These are phyloP conservation scores for Rhodocollybia butyracea DNA, from an alignment of 768 basidiomycete genomes.

Conservation along the genomic window DNA sequence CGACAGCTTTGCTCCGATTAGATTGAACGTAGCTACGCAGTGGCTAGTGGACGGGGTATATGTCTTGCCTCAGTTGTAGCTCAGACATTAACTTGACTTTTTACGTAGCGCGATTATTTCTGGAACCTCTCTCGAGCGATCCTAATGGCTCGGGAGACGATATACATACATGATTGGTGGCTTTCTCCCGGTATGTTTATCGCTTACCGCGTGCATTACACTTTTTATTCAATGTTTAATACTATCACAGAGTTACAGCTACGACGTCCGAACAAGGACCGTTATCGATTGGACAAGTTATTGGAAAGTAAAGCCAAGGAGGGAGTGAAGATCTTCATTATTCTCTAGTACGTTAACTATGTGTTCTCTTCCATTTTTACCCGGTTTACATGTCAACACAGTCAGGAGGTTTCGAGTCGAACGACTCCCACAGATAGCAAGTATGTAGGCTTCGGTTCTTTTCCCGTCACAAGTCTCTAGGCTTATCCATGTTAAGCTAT, in stretches of 20 bases:
- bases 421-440: conserved; percentile 95
- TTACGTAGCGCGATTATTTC: conserved; percentile 87
- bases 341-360: conserved; percentile 70
- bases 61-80: conserved; percentile 8
- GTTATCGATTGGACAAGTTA: conserved; percentile 83
- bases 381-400: conserved; percentile 20
- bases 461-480: conserved; percentile 9
- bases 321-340: conserved; percentile 94
- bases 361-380: not conserved
- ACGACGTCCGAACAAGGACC: conserved; percentile 79
- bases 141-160: conserved; percentile 78
- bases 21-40: conserved; percentile 90
- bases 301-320: conserved; percentile 90
- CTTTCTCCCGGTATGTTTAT: conserved; percentile 67
- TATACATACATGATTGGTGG: conserved; percentile 99
- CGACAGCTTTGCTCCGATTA: conserved; percentile 89
- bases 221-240: not conserved
- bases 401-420: conserved; percentile 92
- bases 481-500: conserved; percentile 46
- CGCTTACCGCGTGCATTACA: not conserved
- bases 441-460: conserved; percentile 35
- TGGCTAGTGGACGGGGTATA: conserved; percentile 97
- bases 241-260: conserved; percentile 68
- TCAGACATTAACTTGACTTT: conserved; percentile 3
- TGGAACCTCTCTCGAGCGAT: conserved; percentile 96